A percentile compares a stretch with the other conserved stretches of the same genome.
Conservation (phyloP, 129 eudicot genomes). For the Dittrichia graveolens region DNA sequence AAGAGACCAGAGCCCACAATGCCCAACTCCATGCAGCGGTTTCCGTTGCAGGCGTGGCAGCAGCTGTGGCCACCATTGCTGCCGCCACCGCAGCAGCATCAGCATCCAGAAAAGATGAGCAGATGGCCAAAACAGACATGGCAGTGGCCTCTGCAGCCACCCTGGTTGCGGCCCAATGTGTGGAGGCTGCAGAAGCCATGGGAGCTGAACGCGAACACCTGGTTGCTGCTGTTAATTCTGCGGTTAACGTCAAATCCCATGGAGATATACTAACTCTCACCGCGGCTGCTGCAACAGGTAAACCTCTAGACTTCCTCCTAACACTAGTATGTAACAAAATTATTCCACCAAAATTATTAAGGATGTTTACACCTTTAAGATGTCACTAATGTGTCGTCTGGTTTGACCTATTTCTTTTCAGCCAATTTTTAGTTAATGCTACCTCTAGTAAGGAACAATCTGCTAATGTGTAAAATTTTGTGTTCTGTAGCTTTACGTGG, state of each 20-base stretch:
- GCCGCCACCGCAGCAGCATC: slow-evolving; percentile 92
- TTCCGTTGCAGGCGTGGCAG: slow-evolving; percentile 93
- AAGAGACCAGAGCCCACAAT: slow-evolving; percentile 86
- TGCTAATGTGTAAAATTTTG: neutral
- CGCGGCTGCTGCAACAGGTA: slow-evolving; percentile 98
- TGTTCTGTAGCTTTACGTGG: slow-evolving; percentile 73
- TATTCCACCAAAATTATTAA: too few species aligned
- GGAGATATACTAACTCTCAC: slow-evolving; percentile 94
- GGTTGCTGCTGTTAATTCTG: slow-evolving; percentile 85
- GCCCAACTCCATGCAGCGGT: slow-evolving; percentile 95
- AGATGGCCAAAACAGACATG: slow-evolving; percentile 87
- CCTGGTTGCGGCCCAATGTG: slow-evolving; percentile 92
- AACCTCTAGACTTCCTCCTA: neutral
- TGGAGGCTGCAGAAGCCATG: slow-evolving; percentile 95
- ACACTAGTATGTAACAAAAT: neutral
- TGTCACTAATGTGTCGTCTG: too few species aligned
- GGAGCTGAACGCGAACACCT: slow-evolving; percentile 95
- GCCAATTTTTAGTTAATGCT: too few species aligned
- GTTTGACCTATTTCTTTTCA: too few species aligned
- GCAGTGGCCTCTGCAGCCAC: slow-evolving; percentile 99
- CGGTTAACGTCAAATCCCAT: slow-evolving; percentile 85
- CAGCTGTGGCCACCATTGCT: slow-evolving; percentile 91
- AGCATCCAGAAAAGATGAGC: slow-evolving; percentile 72
- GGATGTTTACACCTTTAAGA: too few species aligned
- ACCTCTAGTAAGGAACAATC: too few species aligned